Evolutionary conservation across 2,329 filamentous ascomycete genomes (phyloP).

Genomic region (Aureobasidium lini): DNA sequence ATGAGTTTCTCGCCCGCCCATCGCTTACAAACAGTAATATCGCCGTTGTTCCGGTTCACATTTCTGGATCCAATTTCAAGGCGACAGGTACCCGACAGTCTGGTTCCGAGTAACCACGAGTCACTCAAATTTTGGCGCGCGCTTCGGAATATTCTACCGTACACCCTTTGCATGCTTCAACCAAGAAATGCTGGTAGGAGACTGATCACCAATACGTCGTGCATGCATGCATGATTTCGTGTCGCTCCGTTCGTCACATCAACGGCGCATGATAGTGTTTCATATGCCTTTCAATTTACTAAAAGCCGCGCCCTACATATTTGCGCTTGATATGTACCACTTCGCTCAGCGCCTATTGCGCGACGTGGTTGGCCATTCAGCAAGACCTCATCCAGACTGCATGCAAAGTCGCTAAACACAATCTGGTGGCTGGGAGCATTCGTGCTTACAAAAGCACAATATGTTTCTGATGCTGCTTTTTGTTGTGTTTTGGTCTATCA

Average conservation of each 20-base stretch:
- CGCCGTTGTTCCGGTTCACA: background rate
- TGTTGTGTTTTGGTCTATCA: background rate
- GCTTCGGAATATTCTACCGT: background rate
- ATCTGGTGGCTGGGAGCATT: background rate
- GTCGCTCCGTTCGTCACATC: background rate
- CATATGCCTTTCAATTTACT: background rate
- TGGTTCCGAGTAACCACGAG: background rate
- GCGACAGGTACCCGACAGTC: background rate
- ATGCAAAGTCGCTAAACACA: background rate
- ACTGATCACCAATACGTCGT: background rate
- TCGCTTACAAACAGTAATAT: background rate
- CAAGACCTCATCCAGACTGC: background rate
- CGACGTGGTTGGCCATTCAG: background rate
- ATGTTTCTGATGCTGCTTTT: background rate
- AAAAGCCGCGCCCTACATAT: background rate
- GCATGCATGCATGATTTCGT: background rate
- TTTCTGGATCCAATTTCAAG: background rate
- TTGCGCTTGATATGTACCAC: background rate
- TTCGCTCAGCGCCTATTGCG: background rate
- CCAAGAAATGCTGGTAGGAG: background rate
- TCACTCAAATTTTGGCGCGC: background rate
- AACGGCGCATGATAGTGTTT: background rate
- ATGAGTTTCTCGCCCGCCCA: background rate
- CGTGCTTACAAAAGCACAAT: background rate
- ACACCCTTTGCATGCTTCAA: background rate